phyloP scores from a whole-genome alignment of 106 monocot species.

The Phalaenopsis equestris region DNA sequence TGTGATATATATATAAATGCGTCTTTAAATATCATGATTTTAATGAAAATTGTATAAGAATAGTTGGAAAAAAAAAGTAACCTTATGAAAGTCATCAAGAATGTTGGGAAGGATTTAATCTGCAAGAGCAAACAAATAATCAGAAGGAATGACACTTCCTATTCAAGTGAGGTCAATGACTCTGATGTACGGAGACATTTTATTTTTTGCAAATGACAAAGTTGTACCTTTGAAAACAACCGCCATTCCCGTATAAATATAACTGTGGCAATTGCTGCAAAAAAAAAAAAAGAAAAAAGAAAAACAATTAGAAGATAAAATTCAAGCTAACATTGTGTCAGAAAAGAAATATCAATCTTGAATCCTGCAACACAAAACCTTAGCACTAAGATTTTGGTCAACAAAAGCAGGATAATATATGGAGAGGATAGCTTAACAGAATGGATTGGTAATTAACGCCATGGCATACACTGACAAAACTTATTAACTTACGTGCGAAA shows the following conservation, averaged over 20 bases:
- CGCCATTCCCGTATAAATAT: slow-evolving; percentile 53
- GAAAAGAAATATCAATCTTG: neutral
- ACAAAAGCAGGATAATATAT: neutral
- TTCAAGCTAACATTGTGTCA: neutral
- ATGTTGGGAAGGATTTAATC: slow-evolving; percentile 17
- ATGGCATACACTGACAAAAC: neutral
- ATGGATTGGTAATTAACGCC: neutral
- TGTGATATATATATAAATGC: too few species aligned
- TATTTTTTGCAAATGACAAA: neutral
- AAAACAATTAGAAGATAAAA: neutral
- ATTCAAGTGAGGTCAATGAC: neutral
- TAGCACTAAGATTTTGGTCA: neutral
- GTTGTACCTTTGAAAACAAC: slow-evolving; percentile 38
- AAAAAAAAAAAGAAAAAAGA: neutral
- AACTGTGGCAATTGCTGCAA: slow-evolving; percentile 61
- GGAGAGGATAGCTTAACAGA: neutral
- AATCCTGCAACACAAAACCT: neutral
- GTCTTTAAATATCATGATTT: too few species aligned
- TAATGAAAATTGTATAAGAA: too few species aligned
- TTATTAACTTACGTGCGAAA: neutral
- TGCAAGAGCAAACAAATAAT: slow-evolving; percentile 15
- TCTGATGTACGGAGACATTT: neutral
- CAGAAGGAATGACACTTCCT: neutral
- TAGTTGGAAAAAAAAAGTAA: slow-evolving; percentile 13
- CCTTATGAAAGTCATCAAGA: slow-evolving; percentile 37